phyloP scores from a whole-genome alignment of 441 rosid genomes.

The Gossypium lobatum region DNA sequence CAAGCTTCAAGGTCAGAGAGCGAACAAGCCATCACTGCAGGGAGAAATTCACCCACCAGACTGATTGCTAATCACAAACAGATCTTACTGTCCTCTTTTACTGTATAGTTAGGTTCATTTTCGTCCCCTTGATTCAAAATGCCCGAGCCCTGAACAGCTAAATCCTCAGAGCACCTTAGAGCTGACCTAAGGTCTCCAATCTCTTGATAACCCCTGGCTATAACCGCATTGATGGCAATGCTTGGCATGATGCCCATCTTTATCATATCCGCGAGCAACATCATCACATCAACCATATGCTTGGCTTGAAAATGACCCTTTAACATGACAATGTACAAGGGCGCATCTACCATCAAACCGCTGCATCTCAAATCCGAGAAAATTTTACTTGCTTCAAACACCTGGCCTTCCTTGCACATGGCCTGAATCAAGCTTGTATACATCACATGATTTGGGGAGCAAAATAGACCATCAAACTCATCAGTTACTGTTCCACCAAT shows the following conservation, averaged over 20 bases:
- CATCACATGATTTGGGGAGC: slow-evolving; percentile 31
- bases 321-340: slow-evolving; percentile 30
- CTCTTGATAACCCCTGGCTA: slow-evolving; percentile 38
- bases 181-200: slow-evolving; percentile 38
- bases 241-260: slow-evolving; percentile 58
- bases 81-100: neutral
- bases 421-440: slow-evolving; percentile 51
- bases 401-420: slow-evolving; percentile 45
- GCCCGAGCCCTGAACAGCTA: neutral
- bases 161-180: slow-evolving; percentile 18
- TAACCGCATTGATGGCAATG: slow-evolving; percentile 23
- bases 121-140: slow-evolving; percentile 7
- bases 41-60: neutral
- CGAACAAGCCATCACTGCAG: too few relatives aligned
- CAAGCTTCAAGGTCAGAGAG: neutral
- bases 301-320: slow-evolving; percentile 42
- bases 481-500: neutral
- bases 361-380: slow-evolving; percentile 49
- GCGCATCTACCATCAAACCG: slow-evolving; percentile 39
- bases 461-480: slow-evolving; percentile 22
- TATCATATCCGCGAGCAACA: slow-evolving; percentile 63
- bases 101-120: neutral
- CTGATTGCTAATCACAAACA: neutral
- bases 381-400: slow-evolving; percentile 45
- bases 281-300: slow-evolving; percentile 40